Evolutionary conservation across 2,329 filamentous ascomycete species (phyloP), one percentile per base, ranked within the genome.

Genomic region (Penicillium sumatraense): DNA sequence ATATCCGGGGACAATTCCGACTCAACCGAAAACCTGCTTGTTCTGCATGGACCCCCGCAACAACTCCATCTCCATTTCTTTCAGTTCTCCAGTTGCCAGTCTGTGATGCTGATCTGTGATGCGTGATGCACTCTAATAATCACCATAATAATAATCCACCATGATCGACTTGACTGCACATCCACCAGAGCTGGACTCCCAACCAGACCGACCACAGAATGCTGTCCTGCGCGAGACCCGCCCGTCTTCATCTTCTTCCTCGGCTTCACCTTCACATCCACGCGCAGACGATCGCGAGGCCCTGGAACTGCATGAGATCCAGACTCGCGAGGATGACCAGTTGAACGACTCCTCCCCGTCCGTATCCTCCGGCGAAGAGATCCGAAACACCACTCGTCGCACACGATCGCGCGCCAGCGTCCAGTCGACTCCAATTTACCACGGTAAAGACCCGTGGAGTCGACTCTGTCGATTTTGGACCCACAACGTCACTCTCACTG

Each of bases 401-500:
- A 70, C 66, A 3, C 40, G 54, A 1, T 68, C 68, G 4, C 65
- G 58, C 2, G 38, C 61, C n/a, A 63, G 48, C 48, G 51, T 56
- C 38, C 58, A 40, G 53, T 57, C 48, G 48, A 48, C 35, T 14
- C 24, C 46, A 48, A 46, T 31, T 18, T 21, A 59, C 16, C 51
- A 23, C 8, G 40, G 54, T 13, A 62, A 63, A 80, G 87, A 24
- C 87, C 88, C 1, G 70, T 79, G 14, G 85, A 86, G 23, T 81
- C 85, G 62, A 90, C 92, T 76, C 78, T 86, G 53, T 85, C 93
- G 67, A 84, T 98, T 38, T 95, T 99, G 75, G 91, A 88, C 59
- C 87, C 96, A 74, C n/a, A 55, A 76, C 60, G 69, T 78, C 7
- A 68, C 66, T 4, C 44, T 77, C 58, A 72, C 68, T 0, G 74